A percentile compares a stretch with the other conserved stretches of the same genome.
phyloP scores from a whole-genome alignment of 768 basidiomycete species.

The Tricholomella constricta region DNA sequence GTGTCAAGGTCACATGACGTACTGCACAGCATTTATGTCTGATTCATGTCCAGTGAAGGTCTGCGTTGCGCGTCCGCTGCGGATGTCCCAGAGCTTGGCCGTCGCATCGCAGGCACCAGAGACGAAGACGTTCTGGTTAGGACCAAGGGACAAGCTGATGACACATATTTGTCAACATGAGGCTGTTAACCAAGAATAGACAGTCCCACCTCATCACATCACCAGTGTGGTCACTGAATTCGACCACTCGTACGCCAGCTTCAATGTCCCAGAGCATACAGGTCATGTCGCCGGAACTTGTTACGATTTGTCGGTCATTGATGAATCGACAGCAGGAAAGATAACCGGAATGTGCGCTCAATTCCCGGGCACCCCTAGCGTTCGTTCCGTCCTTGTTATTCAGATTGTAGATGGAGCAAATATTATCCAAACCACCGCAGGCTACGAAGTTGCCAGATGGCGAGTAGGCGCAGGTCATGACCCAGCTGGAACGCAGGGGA shows the following conservation, averaged over 20 bases:
- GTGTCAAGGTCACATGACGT: conserved; percentile 36
- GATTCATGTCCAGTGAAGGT: conserved; percentile 99
- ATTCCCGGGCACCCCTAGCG: conserved; percentile 89
- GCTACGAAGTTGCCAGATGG: conserved; percentile 97
- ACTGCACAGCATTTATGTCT: conserved; percentile 99
- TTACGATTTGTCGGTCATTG: conserved; percentile 98
- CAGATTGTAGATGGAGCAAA: conserved; percentile 97
- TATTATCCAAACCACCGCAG: conserved; percentile 98
- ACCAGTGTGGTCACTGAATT: conserved; percentile 99
- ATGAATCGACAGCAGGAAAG: conserved; percentile 98
- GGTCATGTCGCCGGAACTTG: conserved; percentile 98
- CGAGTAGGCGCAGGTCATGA: conserved; percentile 99
- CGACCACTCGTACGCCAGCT: conserved; percentile 94
- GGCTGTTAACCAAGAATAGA: neutral
- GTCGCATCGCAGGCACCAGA: conserved; percentile 99
- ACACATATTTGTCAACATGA: conserved; percentile 16
- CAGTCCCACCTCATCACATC: conserved; percentile 95
- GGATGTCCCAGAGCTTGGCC: conserved; percentile 98
- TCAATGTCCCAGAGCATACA: conserved; percentile 99
- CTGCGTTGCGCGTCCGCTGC: conserved; percentile 95
- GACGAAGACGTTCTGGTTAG: conserved; percentile 94
- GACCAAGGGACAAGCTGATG: conserved; percentile 85
- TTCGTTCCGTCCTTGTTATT: conserved; percentile 77
- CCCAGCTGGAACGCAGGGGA: conserved; percentile 96
- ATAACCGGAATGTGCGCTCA: conserved; percentile 97